These are phyloP conservation scores for Medicago truncatula DNA, from an alignment of 306 rosid species.

Conservation along the genomic window DNA sequence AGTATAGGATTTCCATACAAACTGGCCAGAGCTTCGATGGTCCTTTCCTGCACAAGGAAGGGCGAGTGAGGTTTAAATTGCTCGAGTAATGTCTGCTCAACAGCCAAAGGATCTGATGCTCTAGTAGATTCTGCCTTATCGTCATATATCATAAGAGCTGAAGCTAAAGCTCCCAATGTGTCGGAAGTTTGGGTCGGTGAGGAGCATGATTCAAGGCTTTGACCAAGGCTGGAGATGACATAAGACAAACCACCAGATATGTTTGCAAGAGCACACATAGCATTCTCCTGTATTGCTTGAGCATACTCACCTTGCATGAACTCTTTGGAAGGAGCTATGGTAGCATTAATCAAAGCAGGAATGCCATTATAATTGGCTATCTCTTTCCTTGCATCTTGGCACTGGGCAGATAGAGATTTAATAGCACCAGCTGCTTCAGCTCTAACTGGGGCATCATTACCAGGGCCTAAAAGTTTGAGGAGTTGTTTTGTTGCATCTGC, in stretches of 20 bases:
- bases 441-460: constrained; percentile 90
- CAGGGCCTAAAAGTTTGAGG: constrained; percentile 89
- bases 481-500: constrained; percentile 84
- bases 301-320: constrained; percentile 99
- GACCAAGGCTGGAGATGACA: constrained; percentile 96
- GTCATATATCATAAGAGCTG: constrained; percentile 98
- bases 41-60: constrained; percentile 93
- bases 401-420: constrained; percentile 85
- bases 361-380: constrained; percentile 89
- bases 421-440: constrained; percentile 99
- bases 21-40: constrained; percentile 97
- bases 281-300: constrained; percentile 96
- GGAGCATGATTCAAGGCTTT: constrained; percentile 96
- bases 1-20: constrained; percentile 82
- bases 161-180: constrained; percentile 97
- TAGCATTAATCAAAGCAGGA: constrained; percentile 94
- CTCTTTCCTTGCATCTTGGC: constrained; percentile 94
- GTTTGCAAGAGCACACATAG: constrained; percentile 97
- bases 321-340: constrained; percentile 99
- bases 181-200: constrained; percentile 89
- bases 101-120: constrained; percentile 80
- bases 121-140: constrained; percentile 79
- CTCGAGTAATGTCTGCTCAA: constrained; percentile 82
- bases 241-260: constrained; percentile 97
- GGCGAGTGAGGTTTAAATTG: constrained; percentile 71